Evolutionary conservation across 2,329 filamentous ascomycete species (phyloP), one percentile per base, ranked within the genome.

Genomic region (Westerdykella sp.): DNA sequence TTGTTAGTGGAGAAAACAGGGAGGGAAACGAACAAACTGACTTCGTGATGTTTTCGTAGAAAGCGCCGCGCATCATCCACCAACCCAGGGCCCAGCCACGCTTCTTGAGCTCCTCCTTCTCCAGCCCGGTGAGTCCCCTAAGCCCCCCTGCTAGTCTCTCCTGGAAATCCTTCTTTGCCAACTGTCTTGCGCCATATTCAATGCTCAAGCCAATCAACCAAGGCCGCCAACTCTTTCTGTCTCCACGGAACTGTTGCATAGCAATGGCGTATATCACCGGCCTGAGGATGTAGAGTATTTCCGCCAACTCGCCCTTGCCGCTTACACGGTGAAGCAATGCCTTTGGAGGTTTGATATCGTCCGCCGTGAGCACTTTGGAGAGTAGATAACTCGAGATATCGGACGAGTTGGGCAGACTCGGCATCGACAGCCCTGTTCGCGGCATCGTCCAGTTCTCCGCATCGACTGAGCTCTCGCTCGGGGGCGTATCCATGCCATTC

Each of bases 61-160:
- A 95, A 2, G 90, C 89, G n/a, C 93, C 91, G 47, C 91, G 81
- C 87, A 98, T 93, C 21, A 79, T 71, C 93, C 93, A 98, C 91
- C 93, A 97, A 15, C 83, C 85, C 74, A 96, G 84, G 2, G 81
- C 83, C 88, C 89, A 95, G 32, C 86, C 89, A 50, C 93, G 78
- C 69, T 87, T 89, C 62, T 77, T 82, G 75, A 94, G 81, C 71
- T 97, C 91, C 54, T 96, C 91, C 44, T 83, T 81, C 70, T 98
- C 93, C 14, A 98, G 74, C 7, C 85, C 81, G 18, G 91, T 95
- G 25, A 93, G 61, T 1, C 79, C 89, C 39, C 87, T 78, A 48
- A 93, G 73, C 23, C 87, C 83, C 36, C 84, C 81, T 11, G 89
- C 78, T 28, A 81, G 68, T 46, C 78, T 69, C 50, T 79, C 75